These are phyloP conservation scores for Psilocybe azurescens DNA, from an alignment of 768 basidiomycete genomes.

Conservation along the genomic window DNA sequence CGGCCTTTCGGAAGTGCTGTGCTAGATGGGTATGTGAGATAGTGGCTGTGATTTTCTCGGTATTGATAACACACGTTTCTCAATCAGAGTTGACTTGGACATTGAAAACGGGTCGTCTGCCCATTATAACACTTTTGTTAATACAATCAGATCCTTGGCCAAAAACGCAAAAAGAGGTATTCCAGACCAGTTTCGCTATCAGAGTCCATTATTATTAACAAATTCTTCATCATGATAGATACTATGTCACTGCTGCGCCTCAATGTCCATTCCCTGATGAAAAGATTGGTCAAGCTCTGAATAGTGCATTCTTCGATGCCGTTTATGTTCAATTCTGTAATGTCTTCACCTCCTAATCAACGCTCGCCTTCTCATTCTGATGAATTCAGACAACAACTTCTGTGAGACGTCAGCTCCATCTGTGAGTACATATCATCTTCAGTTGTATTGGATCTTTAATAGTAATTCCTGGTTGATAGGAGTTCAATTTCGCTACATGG, in stretches of 20 bases:
- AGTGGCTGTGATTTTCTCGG: not conserved
- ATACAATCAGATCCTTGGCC: constrained; percentile 52
- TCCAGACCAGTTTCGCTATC: not conserved
- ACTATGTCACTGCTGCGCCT: constrained; percentile 66
- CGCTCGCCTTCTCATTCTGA: constrained; percentile 8
- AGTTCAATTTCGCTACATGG: constrained; percentile 59
- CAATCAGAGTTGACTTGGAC: constrained; percentile 65
- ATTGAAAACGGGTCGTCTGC: constrained; percentile 66
- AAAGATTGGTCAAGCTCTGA: constrained; percentile 60
- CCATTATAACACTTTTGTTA: constrained; percentile 58
- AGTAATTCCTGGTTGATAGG: constrained; percentile 29
- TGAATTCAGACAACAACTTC: constrained; percentile 55
- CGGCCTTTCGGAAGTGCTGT: constrained; percentile 73
- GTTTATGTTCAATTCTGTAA: constrained; percentile 75
- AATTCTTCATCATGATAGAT: constrained; percentile 39
- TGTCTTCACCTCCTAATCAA: constrained; percentile 9
- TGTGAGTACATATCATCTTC: constrained; percentile 27
- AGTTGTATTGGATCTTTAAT: constrained; percentile 14
- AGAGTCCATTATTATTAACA: not conserved
- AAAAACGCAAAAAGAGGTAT: constrained; percentile 55
- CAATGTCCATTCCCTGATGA: constrained; percentile 77
- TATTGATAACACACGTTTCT: not conserved
- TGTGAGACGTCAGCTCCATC: constrained; percentile 49
- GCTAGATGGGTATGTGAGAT: constrained; percentile 61
- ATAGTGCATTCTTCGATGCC: constrained; percentile 68